Conservation (phyloP, 2,329 filamentous ascomycete genomes). For the Myriosclerotinia duriaeana region DNA sequence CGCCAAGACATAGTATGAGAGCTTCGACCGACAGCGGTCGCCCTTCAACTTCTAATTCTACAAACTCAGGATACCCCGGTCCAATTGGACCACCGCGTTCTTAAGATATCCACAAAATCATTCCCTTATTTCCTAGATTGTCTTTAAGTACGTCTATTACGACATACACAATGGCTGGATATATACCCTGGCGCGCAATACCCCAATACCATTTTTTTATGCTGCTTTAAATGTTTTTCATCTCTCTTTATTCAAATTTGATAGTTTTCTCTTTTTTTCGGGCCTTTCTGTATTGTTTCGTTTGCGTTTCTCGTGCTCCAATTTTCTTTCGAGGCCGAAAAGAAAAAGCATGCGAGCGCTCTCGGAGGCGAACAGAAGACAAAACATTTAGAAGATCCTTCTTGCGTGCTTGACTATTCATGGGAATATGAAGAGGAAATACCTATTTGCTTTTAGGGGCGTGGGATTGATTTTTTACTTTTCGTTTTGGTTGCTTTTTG, state of each 20-base stretch:
- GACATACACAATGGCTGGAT: constrained; percentile 38
- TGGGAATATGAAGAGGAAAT: constrained; percentile 37
- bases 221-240: constrained; percentile 34
- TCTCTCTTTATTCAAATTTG: constrained; percentile 23
- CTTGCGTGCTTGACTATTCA: constrained; percentile 26
- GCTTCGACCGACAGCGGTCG: constrained; percentile 88
- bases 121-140: constrained; percentile 39
- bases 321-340: constrained; percentile 26
- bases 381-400: constrained; percentile 37
- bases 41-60: constrained; percentile 92
- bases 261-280: constrained; percentile 24
- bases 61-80: constrained; percentile 92
- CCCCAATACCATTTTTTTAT: constrained; percentile 40
- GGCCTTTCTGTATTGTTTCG: constrained; percentile 7
- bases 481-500: constrained; percentile 20
- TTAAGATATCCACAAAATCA: constrained; percentile 33
- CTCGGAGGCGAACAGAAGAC: constrained; percentile 24
- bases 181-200: constrained; percentile 43
- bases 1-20: constrained; percentile 78
- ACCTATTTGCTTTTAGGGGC: constrained; percentile 39
- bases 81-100: constrained; percentile 87
- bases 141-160: constrained; percentile 29
- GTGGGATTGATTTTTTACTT: constrained; percentile 22
- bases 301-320: constrained; percentile 18
- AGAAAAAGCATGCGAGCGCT: constrained; percentile 33